phyloP scores from a whole-genome alignment of 345 rosid species.

The Brassica rapa region DNA sequence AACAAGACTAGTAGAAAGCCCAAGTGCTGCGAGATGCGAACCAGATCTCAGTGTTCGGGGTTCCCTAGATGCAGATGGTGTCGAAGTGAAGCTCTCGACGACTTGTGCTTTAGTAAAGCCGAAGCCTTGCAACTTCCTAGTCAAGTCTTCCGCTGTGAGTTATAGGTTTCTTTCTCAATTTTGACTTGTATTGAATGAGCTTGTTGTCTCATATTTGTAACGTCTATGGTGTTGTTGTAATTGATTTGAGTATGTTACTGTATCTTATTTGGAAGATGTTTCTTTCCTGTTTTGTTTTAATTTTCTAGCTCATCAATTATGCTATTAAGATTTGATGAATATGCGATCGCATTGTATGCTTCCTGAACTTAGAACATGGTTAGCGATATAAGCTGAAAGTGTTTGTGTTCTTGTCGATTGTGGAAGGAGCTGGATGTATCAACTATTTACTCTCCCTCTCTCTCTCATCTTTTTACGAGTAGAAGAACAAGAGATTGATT shows the following conservation, averaged over 20 bases:
- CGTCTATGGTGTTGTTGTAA: conserved; percentile 8
- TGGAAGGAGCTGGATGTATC: neutral
- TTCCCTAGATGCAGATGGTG: conserved; percentile 76
- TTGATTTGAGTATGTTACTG: neutral
- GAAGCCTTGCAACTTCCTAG: conserved; percentile 75
- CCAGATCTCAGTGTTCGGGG: conserved; percentile 61
- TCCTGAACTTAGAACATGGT: neutral
- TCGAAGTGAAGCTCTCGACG: conserved; percentile 73
- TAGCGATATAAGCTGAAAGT: neutral
- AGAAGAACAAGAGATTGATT: neutral
- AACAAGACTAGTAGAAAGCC: conserved; percentile 43
- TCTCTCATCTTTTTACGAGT: neutral
- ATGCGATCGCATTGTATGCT: neutral
- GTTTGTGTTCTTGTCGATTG: neutral
- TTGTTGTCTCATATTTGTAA: conserved; percentile 10
- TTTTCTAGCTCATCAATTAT: neutral
- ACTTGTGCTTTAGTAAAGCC: conserved; percentile 62
- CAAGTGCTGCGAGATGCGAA: conserved; percentile 55
- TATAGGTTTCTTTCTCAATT: conserved; percentile 13
- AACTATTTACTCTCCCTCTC: neutral
- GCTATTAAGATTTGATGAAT: conserved; percentile 3
- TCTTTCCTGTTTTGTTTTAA: neutral
- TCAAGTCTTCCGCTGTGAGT: conserved; percentile 69
- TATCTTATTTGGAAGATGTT: conserved; percentile 2
- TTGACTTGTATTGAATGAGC: conserved; percentile 14